A percentile compares a stretch with the other conserved stretches of the same genome.
Conservation (phyloP, 768 basidiomycete genomes). For the Tricholoma sp. region DNA sequence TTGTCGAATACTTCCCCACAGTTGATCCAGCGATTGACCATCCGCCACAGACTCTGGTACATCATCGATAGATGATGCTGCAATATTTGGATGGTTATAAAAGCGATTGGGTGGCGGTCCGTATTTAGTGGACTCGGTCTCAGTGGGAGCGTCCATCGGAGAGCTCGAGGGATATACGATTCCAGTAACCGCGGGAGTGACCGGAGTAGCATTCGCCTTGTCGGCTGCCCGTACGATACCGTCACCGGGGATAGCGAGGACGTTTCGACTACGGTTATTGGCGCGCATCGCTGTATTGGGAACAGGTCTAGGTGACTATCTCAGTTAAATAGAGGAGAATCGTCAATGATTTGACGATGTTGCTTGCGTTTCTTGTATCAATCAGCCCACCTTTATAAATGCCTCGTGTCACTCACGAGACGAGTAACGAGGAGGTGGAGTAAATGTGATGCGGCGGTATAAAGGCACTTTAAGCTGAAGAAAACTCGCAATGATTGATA, state of each 20-base stretch:
- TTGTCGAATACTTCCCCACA: conserved; percentile 65
- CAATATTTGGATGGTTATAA: conserved; percentile 34
- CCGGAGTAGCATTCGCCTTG: conserved; percentile 28
- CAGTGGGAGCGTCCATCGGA: conserved; percentile 32
- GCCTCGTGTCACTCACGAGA: conserved; percentile 40
- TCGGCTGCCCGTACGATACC: conserved; percentile 11
- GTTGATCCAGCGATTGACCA: conserved; percentile 42
- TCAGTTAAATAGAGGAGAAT: neutral
- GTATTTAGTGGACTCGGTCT: conserved; percentile 27
- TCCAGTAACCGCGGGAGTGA: conserved; percentile 44
- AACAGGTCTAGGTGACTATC: conserved; percentile 7
- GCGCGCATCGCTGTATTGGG: conserved; percentile 17
- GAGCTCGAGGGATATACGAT: conserved; percentile 37
- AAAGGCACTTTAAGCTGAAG: conserved; percentile 23
- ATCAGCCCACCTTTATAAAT: conserved; percentile 13
- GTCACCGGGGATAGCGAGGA: conserved; percentile 12
- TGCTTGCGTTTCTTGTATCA: neutral
- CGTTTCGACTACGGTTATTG: conserved; percentile 19
- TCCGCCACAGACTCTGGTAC: conserved; percentile 35
- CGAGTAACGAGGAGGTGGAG: conserved; percentile 21
- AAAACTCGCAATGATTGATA: conserved; percentile 4
- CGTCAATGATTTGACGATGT: conserved; percentile 11
- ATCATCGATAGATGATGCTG: conserved; percentile 39
- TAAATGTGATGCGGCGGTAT: conserved; percentile 20
- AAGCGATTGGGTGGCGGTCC: conserved; percentile 17